Conservation (phyloP, 2,329 filamentous ascomycete genomes). For the Aaosphaeria pasadenensis region DNA sequence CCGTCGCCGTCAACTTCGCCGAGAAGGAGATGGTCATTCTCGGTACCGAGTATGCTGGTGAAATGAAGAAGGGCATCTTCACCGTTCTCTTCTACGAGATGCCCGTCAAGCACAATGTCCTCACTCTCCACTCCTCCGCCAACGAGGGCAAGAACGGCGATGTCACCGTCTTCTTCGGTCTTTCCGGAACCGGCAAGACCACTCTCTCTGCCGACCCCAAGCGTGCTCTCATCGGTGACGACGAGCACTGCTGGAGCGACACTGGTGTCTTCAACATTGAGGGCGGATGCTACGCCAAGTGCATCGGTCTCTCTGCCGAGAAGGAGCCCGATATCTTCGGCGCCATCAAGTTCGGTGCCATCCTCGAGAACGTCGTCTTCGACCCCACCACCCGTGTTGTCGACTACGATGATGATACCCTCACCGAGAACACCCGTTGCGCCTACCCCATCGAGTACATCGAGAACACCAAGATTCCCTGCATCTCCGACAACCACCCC, state of each 20-base stretch:
- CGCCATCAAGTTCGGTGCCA: slow-evolving; percentile 94
- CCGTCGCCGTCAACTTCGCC: slow-evolving; percentile 97
- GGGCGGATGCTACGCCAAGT: slow-evolving; percentile 99
- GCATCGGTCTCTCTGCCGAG: slow-evolving; percentile 92
- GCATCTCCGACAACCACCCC: slow-evolving; percentile 81
- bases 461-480: slow-evolving; percentile 97
- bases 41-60: slow-evolving; percentile 93
- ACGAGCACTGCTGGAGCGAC: slow-evolving; percentile 99
- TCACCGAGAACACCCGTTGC: slow-evolving; percentile 98
- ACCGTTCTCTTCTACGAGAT: slow-evolving; percentile 99
- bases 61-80: slow-evolving; percentile 99
- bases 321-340: slow-evolving; percentile 98
- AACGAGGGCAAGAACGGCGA: slow-evolving; percentile 95
- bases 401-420: slow-evolving; percentile 90
- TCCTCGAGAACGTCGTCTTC: slow-evolving; percentile 98
- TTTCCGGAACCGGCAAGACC: slow-evolving; percentile 98
- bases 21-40: slow-evolving; percentile 99
- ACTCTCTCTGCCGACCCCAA: slow-evolving; percentile 96
- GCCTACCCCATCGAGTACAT: slow-evolving; percentile 99
- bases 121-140: slow-evolving; percentile 96
- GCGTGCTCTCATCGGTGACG: slow-evolving; percentile 93
- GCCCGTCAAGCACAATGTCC: slow-evolving; percentile 98
- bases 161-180: slow-evolving; percentile 98
- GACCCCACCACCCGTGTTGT: slow-evolving; percentile 84
- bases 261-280: slow-evolving; percentile 98